Conservation (phyloP, 225 moss, liverwort and hornwort species). For the Neckera pumila region DNA sequence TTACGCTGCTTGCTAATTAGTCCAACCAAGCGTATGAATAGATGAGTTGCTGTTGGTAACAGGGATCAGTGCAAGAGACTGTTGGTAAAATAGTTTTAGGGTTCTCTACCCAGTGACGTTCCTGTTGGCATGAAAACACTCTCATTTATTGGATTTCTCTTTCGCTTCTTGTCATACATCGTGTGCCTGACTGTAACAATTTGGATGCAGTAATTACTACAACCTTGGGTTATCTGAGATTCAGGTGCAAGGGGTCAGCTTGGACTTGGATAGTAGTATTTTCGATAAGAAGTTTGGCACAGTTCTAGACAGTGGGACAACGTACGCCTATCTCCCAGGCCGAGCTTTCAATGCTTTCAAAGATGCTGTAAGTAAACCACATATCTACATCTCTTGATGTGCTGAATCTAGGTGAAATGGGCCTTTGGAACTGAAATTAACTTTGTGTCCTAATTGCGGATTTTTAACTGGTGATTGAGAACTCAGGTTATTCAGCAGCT, state of each 20-base stretch:
- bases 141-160: not conserved
- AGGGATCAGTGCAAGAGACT: not conserved
- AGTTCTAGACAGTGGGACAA: constrained; percentile 89
- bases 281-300: constrained; percentile 80
- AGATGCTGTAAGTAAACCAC: constrained; percentile 44
- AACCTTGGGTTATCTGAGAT: constrained; percentile 64
- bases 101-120: not conserved
- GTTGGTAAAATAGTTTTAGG: not conserved
- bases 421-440: not conserved
- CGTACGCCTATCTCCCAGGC: constrained; percentile 83
- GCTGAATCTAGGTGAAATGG: not conserved
- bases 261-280: constrained; percentile 39
- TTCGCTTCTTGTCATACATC: not conserved
- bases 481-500: constrained; percentile 53
- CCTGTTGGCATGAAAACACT: not conserved
- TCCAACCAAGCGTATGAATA: not conserved
- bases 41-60: not conserved
- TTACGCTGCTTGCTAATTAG: not conserved
- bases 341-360: constrained; percentile 69
- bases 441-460: not conserved
- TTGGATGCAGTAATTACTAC: constrained; percentile 77
- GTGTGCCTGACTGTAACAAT: not conserved
- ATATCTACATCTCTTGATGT: not conserved
- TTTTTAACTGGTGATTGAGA: constrained; percentile 1
- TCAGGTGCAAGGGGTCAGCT: constrained; percentile 59